phyloP scores from a whole-genome alignment of 2,329 filamentous ascomycete species.

The Xylaria sp. region DNA sequence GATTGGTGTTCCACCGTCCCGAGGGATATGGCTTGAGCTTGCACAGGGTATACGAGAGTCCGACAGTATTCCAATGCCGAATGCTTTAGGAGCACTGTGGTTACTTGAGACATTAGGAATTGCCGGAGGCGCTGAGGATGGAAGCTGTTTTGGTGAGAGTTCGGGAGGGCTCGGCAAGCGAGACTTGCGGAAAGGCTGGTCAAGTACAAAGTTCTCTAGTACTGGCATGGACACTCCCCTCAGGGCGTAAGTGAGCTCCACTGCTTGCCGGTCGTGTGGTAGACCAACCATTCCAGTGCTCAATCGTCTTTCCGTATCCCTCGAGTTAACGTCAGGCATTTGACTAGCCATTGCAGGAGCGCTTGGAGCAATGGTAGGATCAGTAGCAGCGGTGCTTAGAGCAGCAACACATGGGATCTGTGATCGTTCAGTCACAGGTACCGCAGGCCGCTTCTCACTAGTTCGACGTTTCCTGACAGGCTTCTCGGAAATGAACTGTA shows the following conservation, averaged over 20 bases:
- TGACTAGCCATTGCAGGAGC: constrained; percentile 14
- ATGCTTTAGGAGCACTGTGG: constrained; percentile 3
- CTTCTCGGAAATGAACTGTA: constrained; percentile 58
- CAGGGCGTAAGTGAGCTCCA: constrained; percentile 46
- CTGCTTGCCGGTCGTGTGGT: constrained; percentile 44
- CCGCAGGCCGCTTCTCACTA: constrained; percentile 37
- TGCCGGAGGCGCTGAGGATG: constrained; percentile 39
- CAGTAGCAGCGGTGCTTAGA: neutral
- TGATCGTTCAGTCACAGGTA: constrained; percentile 4
- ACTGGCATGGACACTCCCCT: constrained; percentile 52
- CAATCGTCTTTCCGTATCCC: constrained; percentile 45
- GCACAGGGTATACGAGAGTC: constrained; percentile 23
- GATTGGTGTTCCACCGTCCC: constrained; percentile 24
- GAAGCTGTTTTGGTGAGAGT: constrained; percentile 53
- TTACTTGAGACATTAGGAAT: constrained; percentile 16
- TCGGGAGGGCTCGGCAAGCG: constrained; percentile 48
- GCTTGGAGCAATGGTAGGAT: constrained; percentile 17
- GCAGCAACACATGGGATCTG: constrained; percentile 1
- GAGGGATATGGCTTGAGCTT: constrained; percentile 20
- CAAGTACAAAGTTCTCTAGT: constrained; percentile 50
- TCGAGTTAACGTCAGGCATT: constrained; percentile 28
- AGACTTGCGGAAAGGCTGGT: constrained; percentile 43
- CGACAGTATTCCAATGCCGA: constrained; percentile 5
- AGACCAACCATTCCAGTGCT: constrained; percentile 51
- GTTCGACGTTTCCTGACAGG: constrained; percentile 55